phyloP scores from a whole-genome alignment of 1,284 basidiomycete species.

The Cryptococcus depauperatus region DNA sequence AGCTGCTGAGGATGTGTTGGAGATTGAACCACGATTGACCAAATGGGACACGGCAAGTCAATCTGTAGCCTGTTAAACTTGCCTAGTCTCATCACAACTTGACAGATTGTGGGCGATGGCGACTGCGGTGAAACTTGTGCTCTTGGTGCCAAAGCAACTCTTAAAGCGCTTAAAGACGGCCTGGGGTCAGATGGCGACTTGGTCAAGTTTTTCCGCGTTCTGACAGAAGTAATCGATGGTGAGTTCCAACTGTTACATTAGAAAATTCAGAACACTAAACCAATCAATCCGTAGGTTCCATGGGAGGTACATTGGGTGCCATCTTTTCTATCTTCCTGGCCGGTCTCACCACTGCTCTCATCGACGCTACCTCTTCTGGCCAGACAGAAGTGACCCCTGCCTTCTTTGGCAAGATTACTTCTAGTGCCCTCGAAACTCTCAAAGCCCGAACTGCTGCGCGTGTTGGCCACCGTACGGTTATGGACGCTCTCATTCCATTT shows the following conservation, averaged over 20 bases:
- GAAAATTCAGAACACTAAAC: neutral
- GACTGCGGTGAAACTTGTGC: conserved; percentile 44
- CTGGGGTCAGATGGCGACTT: conserved; percentile 36
- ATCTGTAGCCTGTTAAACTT: neutral
- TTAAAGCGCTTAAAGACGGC: conserved; percentile 24
- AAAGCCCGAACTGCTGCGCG: conserved; percentile 46
- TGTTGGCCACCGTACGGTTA: conserved; percentile 46
- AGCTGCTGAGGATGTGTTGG: conserved; percentile 33
- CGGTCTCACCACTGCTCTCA: conserved; percentile 34
- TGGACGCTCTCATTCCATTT: conserved; percentile 49
- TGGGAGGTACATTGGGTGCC: conserved; percentile 41
- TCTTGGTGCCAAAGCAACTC: conserved; percentile 35
- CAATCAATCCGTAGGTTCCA: conserved; percentile 23
- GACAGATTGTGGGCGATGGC: conserved; percentile 35
- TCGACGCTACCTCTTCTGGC: conserved; percentile 15
- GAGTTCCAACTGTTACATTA: neutral
- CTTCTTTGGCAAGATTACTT: conserved; percentile 25
- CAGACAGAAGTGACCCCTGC: conserved; percentile 11
- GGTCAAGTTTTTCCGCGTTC: conserved; percentile 34
- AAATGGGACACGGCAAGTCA: conserved; percentile 46
- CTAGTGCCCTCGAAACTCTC: conserved; percentile 35
- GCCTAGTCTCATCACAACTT: too few relatives aligned
- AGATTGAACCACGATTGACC: conserved; percentile 46
- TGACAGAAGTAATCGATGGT: conserved; percentile 42
- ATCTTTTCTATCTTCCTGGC: conserved; percentile 44